phyloP scores from a whole-genome alignment of 2,329 filamentous ascomycete species.

The Cladophialophora psammophila region DNA sequence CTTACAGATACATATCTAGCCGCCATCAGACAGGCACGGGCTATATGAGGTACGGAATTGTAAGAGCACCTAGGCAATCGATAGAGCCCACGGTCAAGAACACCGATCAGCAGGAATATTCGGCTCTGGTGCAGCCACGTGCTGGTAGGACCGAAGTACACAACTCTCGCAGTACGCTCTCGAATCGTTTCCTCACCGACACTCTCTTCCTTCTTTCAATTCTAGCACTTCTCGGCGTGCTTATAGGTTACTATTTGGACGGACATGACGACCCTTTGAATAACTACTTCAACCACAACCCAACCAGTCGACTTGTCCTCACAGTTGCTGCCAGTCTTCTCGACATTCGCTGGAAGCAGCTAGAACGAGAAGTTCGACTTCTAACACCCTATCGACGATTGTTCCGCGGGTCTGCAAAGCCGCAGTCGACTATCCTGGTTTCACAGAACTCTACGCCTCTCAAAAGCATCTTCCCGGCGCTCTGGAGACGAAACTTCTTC shows the following conservation, averaged over 20 bases:
- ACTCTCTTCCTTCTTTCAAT: constrained; percentile 22
- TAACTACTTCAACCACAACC: constrained; percentile 32
- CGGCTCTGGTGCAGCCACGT: neutral
- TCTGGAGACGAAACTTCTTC: constrained; percentile 29
- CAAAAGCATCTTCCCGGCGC: constrained; percentile 19
- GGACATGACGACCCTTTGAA: constrained; percentile 24
- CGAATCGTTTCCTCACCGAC: constrained; percentile 11
- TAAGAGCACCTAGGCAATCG: constrained; percentile 3
- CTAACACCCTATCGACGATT: constrained; percentile 33
- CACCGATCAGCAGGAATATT: constrained; percentile 10
- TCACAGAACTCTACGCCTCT: constrained; percentile 24
- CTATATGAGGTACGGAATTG: constrained; percentile 24
- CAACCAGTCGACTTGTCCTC: constrained; percentile 23
- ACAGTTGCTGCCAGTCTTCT: constrained; percentile 24
- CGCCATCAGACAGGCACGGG: constrained; percentile 17
- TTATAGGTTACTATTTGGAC: constrained; percentile 31
- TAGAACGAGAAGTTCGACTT: constrained; percentile 33
- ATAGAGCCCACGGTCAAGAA: neutral
- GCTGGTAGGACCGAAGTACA: neutral
- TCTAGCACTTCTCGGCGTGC: constrained; percentile 27
- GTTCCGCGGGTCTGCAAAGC: constrained; percentile 8
- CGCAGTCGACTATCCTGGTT: constrained; percentile 20
- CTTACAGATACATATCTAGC: constrained; percentile 21
- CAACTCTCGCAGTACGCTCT: neutral
- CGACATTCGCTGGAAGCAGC: constrained; percentile 21